Percentiles rank a stretch among this genome's conserved stretches.
Evolutionary conservation across 305 asterid genomes (phyloP).

Genomic region (Fraxinus latifolia): DNA sequence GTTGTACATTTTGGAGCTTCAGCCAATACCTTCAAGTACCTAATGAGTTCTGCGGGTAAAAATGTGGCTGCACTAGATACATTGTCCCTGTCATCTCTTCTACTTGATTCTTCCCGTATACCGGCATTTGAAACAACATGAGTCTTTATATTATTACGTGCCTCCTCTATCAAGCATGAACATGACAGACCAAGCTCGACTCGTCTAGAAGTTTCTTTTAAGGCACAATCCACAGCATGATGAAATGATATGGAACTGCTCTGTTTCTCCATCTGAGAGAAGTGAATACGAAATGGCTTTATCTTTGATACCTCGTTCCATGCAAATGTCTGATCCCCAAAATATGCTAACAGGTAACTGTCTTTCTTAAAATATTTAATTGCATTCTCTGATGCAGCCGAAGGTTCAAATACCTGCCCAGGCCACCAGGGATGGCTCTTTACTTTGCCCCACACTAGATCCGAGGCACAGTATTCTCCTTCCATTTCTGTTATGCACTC

Average conservation of each 20-base stretch:
- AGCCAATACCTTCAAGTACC: constrained; percentile 47
- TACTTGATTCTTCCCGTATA: constrained; percentile 36
- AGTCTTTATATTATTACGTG: constrained; percentile 32
- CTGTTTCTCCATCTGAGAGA: constrained; percentile 61
- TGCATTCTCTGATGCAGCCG: constrained; percentile 63
- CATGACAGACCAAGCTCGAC: constrained; percentile 70
- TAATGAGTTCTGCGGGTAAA: constrained; percentile 42
- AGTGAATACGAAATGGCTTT: constrained; percentile 53
- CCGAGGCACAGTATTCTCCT: constrained; percentile 45
- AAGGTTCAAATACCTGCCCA: constrained; percentile 66
- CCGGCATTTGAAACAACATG: constrained; percentile 54
- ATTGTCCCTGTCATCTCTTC: constrained; percentile 37
- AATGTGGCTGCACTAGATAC: constrained; percentile 40
- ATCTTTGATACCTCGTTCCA: constrained; percentile 66
- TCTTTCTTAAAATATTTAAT: constrained; percentile 39
- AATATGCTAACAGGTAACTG: constrained; percentile 60
- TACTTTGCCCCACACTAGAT: constrained; percentile 92
- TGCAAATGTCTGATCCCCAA: constrained; percentile 75
- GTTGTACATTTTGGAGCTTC: constrained; percentile 31
- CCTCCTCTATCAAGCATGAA: constrained; percentile 50
- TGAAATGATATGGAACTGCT: constrained; percentile 38
- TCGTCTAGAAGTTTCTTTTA: constrained; percentile 59
- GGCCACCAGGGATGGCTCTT: constrained; percentile 97
- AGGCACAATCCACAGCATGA: constrained; percentile 54
- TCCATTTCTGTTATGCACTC: constrained; percentile 44